These are phyloP conservation scores for Annulohypoxylon moriforme DNA, from an alignment of 495 filamentous ascomycete species.

Conservation along the genomic window DNA sequence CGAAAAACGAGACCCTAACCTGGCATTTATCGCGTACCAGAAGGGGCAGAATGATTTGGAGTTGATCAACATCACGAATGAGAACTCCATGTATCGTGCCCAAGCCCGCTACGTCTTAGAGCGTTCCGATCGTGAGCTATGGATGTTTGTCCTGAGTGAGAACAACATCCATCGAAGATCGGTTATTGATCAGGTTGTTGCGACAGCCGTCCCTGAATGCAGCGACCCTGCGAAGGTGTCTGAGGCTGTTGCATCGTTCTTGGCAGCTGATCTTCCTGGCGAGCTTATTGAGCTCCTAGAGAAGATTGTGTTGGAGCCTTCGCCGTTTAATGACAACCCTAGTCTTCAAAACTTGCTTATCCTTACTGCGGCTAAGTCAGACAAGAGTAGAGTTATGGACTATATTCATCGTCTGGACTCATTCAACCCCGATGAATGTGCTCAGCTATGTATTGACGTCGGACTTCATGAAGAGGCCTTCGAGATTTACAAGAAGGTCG, in stretches of 20 bases:
- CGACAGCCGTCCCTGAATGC: constrained; percentile 94
- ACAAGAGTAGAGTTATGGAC: constrained; percentile 94
- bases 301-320: constrained; percentile 99
- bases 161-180: constrained; percentile 96
- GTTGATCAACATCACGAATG: constrained; percentile 96
- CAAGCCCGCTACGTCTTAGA: constrained; percentile 96
- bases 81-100: constrained; percentile 98
- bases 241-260: constrained; percentile 91
- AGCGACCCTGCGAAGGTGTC: constrained; percentile 96
- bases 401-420: constrained; percentile 92
- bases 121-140: constrained; percentile 88
- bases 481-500: constrained; percentile 97
- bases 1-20: constrained; percentile 97
- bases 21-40: constrained; percentile 93
- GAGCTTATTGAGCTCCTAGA: constrained; percentile 98
- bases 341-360: constrained; percentile 97
- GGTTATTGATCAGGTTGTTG: constrained; percentile 95
- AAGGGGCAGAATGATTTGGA: constrained; percentile 99
- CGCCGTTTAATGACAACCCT: constrained; percentile 95
- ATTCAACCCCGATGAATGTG: constrained; percentile 93
- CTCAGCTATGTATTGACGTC: constrained; percentile 91
- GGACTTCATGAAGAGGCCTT: constrained; percentile 98
- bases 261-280: constrained; percentile 86
- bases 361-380: constrained; percentile 95
- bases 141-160: constrained; percentile 91